Conservation (phyloP, 768 basidiomycete species). For the Termitomyces sp. region DNA sequence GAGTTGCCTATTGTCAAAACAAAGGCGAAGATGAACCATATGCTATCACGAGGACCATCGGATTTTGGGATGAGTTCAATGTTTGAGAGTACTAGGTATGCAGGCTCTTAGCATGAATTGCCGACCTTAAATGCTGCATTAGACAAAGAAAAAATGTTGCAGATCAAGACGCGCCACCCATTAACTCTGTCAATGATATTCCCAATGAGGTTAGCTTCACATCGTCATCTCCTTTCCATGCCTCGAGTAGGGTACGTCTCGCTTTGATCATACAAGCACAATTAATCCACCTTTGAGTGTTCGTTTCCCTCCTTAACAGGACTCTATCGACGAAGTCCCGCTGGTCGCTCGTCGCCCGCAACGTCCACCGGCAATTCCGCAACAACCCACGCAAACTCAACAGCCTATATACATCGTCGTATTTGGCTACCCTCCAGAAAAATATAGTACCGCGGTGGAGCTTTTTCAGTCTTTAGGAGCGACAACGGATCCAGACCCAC, state of each 20-base stretch:
- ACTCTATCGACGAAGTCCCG: constrained; percentile 33
- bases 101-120: neutral
- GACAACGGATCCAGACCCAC: constrained; percentile 61
- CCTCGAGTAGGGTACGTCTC: constrained; percentile 32
- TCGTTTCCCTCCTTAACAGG: constrained; percentile 19
- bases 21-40: constrained; percentile 75
- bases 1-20: constrained; percentile 73
- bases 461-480: constrained; percentile 73
- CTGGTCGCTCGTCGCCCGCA: constrained; percentile 30
- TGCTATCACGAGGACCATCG: constrained; percentile 49
- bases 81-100: constrained; percentile 68
- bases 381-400: constrained; percentile 23
- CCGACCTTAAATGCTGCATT: neutral
- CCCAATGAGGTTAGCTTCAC: constrained; percentile 47
- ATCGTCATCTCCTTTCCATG: constrained; percentile 34
- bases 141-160: constrained; percentile 58
- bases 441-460: constrained; percentile 63
- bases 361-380: constrained; percentile 21
- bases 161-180: constrained; percentile 81
- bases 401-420: constrained; percentile 60
- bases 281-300: neutral
- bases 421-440: constrained; percentile 86
- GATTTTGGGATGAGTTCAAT: constrained; percentile 84
- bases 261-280: constrained; percentile 2
- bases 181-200: constrained; percentile 69